A percentile compares a stretch with the other conserved stretches of the same genome.
phyloP scores from a whole-genome alignment of 1,139 yeast genomes.

The Scheffersomyces stambukii region DNA sequence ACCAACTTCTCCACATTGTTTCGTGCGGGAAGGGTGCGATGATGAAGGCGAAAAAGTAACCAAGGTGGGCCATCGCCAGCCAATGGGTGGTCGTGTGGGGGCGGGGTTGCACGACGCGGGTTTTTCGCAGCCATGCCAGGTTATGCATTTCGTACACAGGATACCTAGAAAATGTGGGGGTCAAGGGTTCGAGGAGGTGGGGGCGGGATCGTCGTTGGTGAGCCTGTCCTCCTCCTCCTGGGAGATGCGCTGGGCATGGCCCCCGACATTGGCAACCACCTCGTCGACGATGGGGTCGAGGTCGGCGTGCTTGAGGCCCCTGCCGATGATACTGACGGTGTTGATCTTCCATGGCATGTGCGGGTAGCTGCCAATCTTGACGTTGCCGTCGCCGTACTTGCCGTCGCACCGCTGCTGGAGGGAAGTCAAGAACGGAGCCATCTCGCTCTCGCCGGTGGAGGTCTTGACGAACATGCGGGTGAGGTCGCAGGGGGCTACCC shows the following conservation, averaged over 20 bases:
- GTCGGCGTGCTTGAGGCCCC: slow-evolving; percentile 22
- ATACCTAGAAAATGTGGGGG: too few species aligned
- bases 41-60: too few species aligned
- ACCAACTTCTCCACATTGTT: too few species aligned
- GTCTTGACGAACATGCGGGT: slow-evolving; percentile 63
- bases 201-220: slow-evolving; percentile 7
- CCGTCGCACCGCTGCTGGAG: slow-evolving; percentile 46
- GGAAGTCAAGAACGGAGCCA: slow-evolving; percentile 59
- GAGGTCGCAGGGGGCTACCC: slow-evolving; percentile 21
- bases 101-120: too few species aligned
- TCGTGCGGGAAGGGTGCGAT: too few species aligned
- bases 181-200: too few species aligned
- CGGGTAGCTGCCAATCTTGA: slow-evolving; percentile 83
- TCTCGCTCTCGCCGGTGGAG: slow-evolving; percentile 52
- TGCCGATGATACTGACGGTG: slow-evolving; percentile 72
- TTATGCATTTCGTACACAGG: too few species aligned
- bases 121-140: too few species aligned
- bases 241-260: slow-evolving; percentile 51
- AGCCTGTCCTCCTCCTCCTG: slow-evolving; percentile 48
- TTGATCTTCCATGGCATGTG: slow-evolving; percentile 60
- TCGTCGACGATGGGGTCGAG: slow-evolving; percentile 45
- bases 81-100: too few species aligned
- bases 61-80: too few species aligned
- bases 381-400: slow-evolving; percentile 26
- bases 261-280: slow-evolving; percentile 38